These are phyloP conservation scores for Phytophthora cajani DNA, from an alignment of 352 stramenopile genomes.

Conservation along the genomic window DNA sequence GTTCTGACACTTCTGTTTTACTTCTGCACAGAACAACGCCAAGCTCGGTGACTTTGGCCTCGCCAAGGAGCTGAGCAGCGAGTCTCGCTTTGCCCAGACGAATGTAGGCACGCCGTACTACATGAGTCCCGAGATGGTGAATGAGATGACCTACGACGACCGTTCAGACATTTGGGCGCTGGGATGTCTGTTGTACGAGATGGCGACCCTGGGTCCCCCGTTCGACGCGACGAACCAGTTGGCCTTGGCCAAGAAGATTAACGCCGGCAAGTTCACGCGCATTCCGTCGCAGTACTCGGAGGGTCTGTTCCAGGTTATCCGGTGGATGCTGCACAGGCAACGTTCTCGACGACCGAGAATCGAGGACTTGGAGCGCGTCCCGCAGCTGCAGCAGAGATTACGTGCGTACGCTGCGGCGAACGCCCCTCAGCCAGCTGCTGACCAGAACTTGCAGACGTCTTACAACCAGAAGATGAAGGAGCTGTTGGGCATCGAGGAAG, in stretches of 20 bases:
- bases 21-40: conserved; percentile 76
- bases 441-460: conserved; percentile 77
- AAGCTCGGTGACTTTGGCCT: conserved; percentile 94
- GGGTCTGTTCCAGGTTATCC: conserved; percentile 89
- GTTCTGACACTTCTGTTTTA: not conserved
- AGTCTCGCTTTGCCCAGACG: conserved; percentile 91
- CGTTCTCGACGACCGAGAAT: conserved; percentile 83
- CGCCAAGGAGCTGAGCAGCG: conserved; percentile 90
- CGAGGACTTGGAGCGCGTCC: conserved; percentile 85
- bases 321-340: conserved; percentile 91
- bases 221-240: conserved; percentile 94
- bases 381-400: conserved; percentile 82
- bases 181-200: conserved; percentile 92
- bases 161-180: conserved; percentile 93
- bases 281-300: conserved; percentile 93
- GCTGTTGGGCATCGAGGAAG: conserved; percentile 83
- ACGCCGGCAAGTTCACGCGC: conserved; percentile 90
- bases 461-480: conserved; percentile 92
- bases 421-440: conserved; percentile 37
- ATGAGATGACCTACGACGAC: conserved; percentile 94
- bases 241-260: conserved; percentile 94
- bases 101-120: conserved; percentile 95
- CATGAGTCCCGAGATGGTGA: conserved; percentile 93
- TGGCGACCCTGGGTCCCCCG: conserved; percentile 87
- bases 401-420: conserved; percentile 77